Conservation (phyloP, 2,329 filamentous ascomycete species). For the Colletotrichum brevisporum region DNA sequence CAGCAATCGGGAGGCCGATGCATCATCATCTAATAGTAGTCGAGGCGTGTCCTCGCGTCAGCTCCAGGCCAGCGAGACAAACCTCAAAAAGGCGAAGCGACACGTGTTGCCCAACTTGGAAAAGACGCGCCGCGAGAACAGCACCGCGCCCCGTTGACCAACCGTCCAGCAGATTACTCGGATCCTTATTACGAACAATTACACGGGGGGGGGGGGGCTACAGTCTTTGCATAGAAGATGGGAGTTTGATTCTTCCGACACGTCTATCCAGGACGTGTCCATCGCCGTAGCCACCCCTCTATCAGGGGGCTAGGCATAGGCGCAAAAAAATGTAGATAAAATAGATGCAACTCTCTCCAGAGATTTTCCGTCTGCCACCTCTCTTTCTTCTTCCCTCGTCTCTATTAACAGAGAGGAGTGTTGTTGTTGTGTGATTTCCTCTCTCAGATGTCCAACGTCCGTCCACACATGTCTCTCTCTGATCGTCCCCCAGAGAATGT, state of each 20-base stretch:
- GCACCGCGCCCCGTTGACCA: too few species aligned
- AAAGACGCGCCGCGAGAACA: not conserved
- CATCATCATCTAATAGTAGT: too few species aligned
- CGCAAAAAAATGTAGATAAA: conserved; percentile 14
- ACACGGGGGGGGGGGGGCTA: not conserved
- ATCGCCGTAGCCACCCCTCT: conserved; percentile 27
- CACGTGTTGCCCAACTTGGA: too few species aligned
- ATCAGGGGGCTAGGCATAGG: conserved; percentile 10
- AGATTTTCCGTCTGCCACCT: conserved; percentile 19
- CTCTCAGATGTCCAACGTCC: not conserved
- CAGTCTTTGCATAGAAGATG: conserved; percentile 34
- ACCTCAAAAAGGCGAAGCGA: too few species aligned
- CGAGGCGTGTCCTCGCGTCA: too few species aligned
- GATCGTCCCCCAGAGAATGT: conserved; percentile 6
- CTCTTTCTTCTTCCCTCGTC: not conserved
- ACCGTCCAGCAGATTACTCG: too few species aligned
- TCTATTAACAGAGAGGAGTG: not conserved
- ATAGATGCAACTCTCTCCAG: conserved; percentile 16
- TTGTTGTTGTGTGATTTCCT: not conserved
- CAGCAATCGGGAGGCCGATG: too few species aligned
- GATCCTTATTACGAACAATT: too few species aligned
- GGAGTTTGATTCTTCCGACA: conserved; percentile 37
- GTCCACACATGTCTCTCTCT: conserved; percentile 16
- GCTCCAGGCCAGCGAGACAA: too few species aligned
- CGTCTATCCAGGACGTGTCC: conserved; percentile 28